These are phyloP conservation scores for Avicennia marina DNA, from an alignment of 257 asterid genomes.

Conservation along the genomic window DNA sequence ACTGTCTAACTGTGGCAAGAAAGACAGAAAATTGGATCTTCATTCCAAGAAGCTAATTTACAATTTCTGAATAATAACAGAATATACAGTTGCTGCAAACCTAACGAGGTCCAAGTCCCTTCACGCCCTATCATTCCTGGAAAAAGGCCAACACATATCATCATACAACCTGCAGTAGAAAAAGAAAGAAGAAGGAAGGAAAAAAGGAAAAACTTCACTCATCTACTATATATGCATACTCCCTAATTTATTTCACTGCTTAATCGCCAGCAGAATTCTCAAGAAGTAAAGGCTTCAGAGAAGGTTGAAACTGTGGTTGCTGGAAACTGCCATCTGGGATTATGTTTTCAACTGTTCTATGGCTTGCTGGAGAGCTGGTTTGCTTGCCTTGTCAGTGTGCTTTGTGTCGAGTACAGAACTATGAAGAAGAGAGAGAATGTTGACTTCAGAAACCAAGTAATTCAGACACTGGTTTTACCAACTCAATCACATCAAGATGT, in stretches of 20 bases:
- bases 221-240: slow-evolving; percentile 25
- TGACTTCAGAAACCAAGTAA: slow-evolving; percentile 79
- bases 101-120: too few relatives aligned
- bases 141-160: slow-evolving; percentile 8
- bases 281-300: slow-evolving; percentile 62
- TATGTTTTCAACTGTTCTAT: slow-evolving; percentile 64
- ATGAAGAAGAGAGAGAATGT: slow-evolving; percentile 85
- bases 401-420: slow-evolving; percentile 81
- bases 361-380: slow-evolving; percentile 91
- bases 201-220: neutral
- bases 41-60: too few relatives aligned
- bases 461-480: slow-evolving; percentile 42
- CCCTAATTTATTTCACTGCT: slow-evolving; percentile 21
- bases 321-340: slow-evolving; percentile 78
- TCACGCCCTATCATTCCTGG: too few relatives aligned
- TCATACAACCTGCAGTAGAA: too few relatives aligned
- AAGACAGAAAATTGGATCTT: too few relatives aligned
- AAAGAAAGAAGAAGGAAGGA: neutral
- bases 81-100: too few relatives aligned
- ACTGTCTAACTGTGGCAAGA: too few relatives aligned
- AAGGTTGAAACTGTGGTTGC: slow-evolving; percentile 78
- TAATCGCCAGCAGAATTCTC: neutral
- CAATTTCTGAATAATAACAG: too few relatives aligned
- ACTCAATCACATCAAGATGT: neutral
- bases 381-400: slow-evolving; percentile 75